Evolutionary conservation across 1,284 basidiomycete species (phyloP).

Genomic region (Athelia psychrophila): DNA sequence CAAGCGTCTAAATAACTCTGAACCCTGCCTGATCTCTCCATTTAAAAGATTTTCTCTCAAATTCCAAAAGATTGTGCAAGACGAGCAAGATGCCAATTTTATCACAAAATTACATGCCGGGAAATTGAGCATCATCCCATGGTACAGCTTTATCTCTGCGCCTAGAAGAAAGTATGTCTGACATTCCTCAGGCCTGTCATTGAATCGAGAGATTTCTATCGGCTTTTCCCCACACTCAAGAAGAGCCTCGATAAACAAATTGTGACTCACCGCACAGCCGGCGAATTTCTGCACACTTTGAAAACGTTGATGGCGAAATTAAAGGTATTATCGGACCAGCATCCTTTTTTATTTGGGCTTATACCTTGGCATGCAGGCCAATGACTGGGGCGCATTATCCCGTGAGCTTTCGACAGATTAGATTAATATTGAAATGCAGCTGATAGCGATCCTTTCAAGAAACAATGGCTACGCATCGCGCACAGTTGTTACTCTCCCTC

Average conservation of each 20-base stretch:
- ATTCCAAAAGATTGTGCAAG: constrained; percentile 53
- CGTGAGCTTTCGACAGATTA: too few species aligned
- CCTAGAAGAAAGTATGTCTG: too few species aligned
- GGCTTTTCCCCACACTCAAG: constrained; percentile 45
- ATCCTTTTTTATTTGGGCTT: neutral
- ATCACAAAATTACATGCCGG: constrained; percentile 54
- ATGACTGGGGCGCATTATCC: constrained; percentile 62
- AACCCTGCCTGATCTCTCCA: too few species aligned
- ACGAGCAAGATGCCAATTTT: constrained; percentile 61
- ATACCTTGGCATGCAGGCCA: constrained; percentile 34
- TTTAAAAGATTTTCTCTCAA: constrained; percentile 56
- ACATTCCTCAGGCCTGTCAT: constrained; percentile 54
- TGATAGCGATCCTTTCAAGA: too few species aligned
- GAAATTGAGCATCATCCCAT: constrained; percentile 55
- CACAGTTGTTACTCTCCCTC: constrained; percentile 36
- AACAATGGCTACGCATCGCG: constrained; percentile 53
- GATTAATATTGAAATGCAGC: too few species aligned
- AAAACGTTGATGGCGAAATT: constrained; percentile 68
- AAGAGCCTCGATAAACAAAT: constrained; percentile 42
- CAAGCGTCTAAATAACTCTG: too few species aligned
- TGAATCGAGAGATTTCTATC: constrained; percentile 57
- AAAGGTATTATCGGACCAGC: constrained; percentile 45
- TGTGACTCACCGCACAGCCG: constrained; percentile 46
- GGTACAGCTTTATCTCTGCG: too few species aligned
- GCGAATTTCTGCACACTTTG: constrained; percentile 52